Base-by-base conservation (phyloP, 1,284 basidiomycete genomes). In the Trametes polyzona region DNA sequence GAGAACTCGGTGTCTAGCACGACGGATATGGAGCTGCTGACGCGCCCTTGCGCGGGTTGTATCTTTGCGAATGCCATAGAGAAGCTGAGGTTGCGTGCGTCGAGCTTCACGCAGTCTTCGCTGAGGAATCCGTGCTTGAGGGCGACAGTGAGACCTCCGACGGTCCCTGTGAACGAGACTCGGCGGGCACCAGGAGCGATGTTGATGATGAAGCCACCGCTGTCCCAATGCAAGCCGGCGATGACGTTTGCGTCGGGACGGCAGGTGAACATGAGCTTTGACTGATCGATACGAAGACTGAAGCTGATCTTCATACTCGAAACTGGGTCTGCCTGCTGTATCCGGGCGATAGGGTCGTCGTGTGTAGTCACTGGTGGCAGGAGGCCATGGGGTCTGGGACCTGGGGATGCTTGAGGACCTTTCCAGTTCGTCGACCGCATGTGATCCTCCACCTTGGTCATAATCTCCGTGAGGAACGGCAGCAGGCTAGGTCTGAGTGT, bases 181-280 rank as follows among this genome's bases (percentile, higher is more conserved):
- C 82, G 83, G 19, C 84, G 81, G 42, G 83, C 83, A 10, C 87
- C 87, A 2, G 92, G 88, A 24, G 87, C 84, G 16, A 92, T 78
- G 61, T 86, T 90, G 33, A 94, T 71, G 35, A 94, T 76, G 67
- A 96, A 95, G 0, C 94, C 94, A 33, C 95, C 95, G 63, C 90
- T 95, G 57, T 95, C 88, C 95, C 95, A 97, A 47, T 92, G 83
- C 29, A 96, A 70, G 2, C 88, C 88, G 17, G 91, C 92, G 37
- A 91, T 81, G 14, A 96, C 94, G 63, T 95, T 93, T 46, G 93
- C 93, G 66, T 95, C 92, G 0, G 93, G 92, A 55, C 88, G 86
- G 64, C 95, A 96, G 1, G 90, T 93, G 24, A 97, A 75, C 53
- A 91, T 86, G 41, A 97, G 78, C 55, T 82, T 87, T 1, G 95